Base-by-base conservation (phyloP, 306 rosid genomes). In the Cucurbita argyrosperma region DNA sequence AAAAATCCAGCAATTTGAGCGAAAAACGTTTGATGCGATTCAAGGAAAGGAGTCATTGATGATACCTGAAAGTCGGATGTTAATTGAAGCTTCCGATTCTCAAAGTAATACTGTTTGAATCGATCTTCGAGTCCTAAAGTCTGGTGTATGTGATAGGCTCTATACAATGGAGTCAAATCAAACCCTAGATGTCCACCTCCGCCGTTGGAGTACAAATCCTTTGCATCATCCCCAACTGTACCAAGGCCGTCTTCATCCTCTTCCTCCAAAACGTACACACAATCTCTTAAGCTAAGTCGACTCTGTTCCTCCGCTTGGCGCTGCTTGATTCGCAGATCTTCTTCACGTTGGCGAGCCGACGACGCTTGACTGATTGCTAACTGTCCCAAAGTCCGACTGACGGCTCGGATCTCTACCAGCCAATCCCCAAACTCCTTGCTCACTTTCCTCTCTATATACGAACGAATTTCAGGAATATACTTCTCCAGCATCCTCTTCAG, bases 261-360 rank as follows among this genome's bases (percentile, higher is more conserved):
- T 69, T 88, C 96, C 79, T 95, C 92, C 79, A 95, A 75, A 18
- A 92, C 91, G 76, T 95, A 95, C 38, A 89, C 95, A 18, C 97
- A 91, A 70, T 95, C 99, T 49, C 99, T 77, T 10, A 95, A 85
- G 74, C 97, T 95, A 59, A 95, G 96, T 54, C 99, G 87, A 61
- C 97, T 91, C 87, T 95, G 99, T 79, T 95, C 99, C 90, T 95
- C 99, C 35, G 99, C 99, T 74, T 95, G 96, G 3, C 99, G 92
- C 88, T 95, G 99, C 88, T 95, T 95, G 70, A 89, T 95, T 63
- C 99, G 77, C 52, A 95, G 96, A 81, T 94, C 99, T 83, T 95
- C 99, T 71, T 95, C 99, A 40, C 97, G 84, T 81, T 95, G 99
- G 77, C 99, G 82, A 78, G 97, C 97, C 11, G 97, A 80, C 8